Evolutionary conservation across 495 filamentous ascomycete species (phyloP).

Genomic region (Talaromyces ruber): DNA sequence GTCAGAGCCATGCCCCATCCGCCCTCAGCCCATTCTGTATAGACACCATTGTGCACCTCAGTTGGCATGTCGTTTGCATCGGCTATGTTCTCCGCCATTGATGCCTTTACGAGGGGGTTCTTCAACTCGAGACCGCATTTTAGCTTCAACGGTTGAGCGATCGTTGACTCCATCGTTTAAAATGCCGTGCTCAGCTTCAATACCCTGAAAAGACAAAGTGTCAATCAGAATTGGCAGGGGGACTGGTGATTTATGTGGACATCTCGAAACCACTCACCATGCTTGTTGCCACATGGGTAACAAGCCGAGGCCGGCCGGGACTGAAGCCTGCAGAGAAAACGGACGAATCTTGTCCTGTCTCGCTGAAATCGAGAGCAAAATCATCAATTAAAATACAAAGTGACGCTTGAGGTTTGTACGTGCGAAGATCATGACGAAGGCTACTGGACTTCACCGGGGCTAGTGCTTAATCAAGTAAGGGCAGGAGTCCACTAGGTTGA

Average conservation of each 20-base stretch:
- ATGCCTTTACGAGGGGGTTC: slow-evolving; percentile 41
- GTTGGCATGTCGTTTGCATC: slow-evolving; percentile 20
- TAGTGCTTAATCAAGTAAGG: not conserved
- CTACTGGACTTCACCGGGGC: not conserved
- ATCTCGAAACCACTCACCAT: too few species aligned
- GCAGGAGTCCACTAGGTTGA: not conserved
- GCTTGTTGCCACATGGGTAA: too few species aligned
- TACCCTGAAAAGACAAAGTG: too few species aligned
- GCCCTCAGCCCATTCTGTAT: slow-evolving; percentile 41
- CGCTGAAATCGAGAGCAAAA: too few species aligned
- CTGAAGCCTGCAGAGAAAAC: not conserved
- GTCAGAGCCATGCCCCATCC: slow-evolving; percentile 42
- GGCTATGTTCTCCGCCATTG: slow-evolving; percentile 41
- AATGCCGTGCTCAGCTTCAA: too few species aligned
- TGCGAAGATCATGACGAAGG: too few species aligned
- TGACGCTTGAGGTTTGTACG: not conserved
- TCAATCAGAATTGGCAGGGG: too few species aligned
- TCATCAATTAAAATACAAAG: too few species aligned
- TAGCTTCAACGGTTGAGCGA: not conserved
- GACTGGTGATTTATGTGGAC: too few species aligned
- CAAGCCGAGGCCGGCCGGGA: not conserved
- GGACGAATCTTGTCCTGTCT: not conserved
- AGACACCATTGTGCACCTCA: slow-evolving; percentile 24
- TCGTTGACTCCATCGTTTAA: not conserved
- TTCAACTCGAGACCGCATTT: slow-evolving; percentile 39